Percentiles rank a stretch among this genome's conserved stretches.
phyloP scores from a whole-genome alignment of 495 filamentous ascomycete species.

The Trichoderma gamsii region DNA sequence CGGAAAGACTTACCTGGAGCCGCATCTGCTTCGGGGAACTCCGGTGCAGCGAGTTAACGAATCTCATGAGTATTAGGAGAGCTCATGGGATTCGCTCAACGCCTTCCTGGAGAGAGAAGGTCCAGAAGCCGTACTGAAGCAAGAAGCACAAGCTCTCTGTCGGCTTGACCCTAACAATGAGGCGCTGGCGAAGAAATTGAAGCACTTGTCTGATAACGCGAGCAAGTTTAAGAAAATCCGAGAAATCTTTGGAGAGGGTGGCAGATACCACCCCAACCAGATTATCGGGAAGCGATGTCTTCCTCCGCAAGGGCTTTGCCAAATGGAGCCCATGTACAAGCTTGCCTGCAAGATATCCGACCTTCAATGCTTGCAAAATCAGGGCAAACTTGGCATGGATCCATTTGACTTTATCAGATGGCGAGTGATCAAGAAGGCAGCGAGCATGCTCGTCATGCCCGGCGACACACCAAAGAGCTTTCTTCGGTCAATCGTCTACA shows the following conservation, averaged over 20 bases:
- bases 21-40: neutral
- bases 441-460: neutral
- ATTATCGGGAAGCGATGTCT: neutral
- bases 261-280: slow-evolving; percentile 13
- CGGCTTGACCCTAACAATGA: neutral
- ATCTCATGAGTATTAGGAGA: neutral
- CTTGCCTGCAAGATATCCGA: slow-evolving; percentile 9
- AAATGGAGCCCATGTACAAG: slow-evolving; percentile 3
- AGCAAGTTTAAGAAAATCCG: slow-evolving; percentile 13
- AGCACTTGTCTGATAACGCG: slow-evolving; percentile 6
- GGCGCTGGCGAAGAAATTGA: neutral
- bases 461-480: neutral
- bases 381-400: neutral
- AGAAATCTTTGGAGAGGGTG: neutral
- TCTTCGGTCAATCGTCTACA: neutral
- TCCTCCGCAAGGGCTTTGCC: neutral
- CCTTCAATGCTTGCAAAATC: neutral
- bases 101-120: neutral
- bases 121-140: neutral
- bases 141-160: neutral
- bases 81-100: slow-evolving; percentile 2
- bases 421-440: slow-evolving; percentile 13
- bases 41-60: slow-evolving; percentile 10
- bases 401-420: slow-evolving; percentile 16
- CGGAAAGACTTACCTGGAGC: slow-evolving; percentile 7